These are phyloP conservation scores for Umbelopsis sp. DNA, from an alignment of 192 early-diverging fungal genomes.

Conservation along the genomic window DNA sequence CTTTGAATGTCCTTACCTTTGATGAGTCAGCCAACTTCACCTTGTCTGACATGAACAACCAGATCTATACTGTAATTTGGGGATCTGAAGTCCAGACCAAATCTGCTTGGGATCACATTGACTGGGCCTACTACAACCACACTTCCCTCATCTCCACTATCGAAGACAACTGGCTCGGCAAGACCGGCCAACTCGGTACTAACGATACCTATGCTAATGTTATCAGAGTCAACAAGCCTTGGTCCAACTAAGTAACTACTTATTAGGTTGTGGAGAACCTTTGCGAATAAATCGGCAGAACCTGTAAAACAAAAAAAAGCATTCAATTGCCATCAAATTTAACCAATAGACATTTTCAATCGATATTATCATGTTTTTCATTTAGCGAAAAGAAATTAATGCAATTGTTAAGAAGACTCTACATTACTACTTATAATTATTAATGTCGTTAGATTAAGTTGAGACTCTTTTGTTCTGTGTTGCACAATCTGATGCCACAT, in stretches of 20 bases:
- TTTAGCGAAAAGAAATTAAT: no score
- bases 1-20: not conserved
- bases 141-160: conserved; percentile 1
- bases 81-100: not conserved
- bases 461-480: no score
- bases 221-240: not conserved
- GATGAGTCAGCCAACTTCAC: conserved; percentile 18
- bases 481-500: no score
- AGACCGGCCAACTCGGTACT: conserved; percentile 2
- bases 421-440: no score
- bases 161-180: conserved; percentile 11
- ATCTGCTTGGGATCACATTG: not conserved
- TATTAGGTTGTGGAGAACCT: not conserved
- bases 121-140: conserved; percentile 17
- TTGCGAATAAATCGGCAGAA: not conserved
- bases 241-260: not conserved
- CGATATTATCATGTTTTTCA: no score
- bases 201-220: conserved; percentile 1
- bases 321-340: no score
- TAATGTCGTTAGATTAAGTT: no score
- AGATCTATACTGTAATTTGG: conserved; percentile 10
- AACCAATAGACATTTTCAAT: no score
- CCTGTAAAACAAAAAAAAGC: no score
- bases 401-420: no score
- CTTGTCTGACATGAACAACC: conserved; percentile 1